Conservation (phyloP, 2,329 filamentous ascomycete genomes). For the Fusarium coffeatum region DNA sequence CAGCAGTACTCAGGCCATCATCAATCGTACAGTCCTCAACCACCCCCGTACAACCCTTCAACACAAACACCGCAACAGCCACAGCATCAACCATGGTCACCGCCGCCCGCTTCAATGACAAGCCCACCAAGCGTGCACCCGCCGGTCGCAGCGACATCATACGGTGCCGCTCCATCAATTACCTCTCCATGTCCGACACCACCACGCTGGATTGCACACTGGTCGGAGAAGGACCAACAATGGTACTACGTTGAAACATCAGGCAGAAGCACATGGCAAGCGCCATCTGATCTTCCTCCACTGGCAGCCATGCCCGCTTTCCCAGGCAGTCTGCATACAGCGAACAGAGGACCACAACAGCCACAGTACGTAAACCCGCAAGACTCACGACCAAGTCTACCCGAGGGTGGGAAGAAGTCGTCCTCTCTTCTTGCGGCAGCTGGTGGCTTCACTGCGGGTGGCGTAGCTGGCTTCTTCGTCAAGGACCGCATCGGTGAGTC, state of each 20-base stretch:
- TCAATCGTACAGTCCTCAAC: background rate
- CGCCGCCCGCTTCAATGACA: background rate
- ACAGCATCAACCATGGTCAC: background rate
- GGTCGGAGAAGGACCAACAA: conserved; percentile 32
- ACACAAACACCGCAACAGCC: background rate
- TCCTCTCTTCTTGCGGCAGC: conserved; percentile 14
- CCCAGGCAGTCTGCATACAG: background rate
- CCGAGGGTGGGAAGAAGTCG: conserved; percentile 2
- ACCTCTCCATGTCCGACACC: conserved; percentile 7
- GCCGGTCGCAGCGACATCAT: background rate
- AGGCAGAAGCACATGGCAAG: conserved; percentile 16
- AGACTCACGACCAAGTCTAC: background rate
- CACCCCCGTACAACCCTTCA: background rate
- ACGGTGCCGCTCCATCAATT: background rate
- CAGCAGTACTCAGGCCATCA: background rate
- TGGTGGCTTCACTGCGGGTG: conserved; percentile 30
- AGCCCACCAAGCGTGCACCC: background rate
- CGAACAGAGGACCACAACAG: background rate
- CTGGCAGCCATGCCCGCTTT: conserved; percentile 26
- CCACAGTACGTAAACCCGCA: background rate
- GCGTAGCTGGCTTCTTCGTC: conserved; percentile 32
- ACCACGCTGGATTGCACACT: conserved; percentile 36
- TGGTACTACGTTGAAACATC: conserved; percentile 36
- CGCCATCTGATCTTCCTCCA: background rate
- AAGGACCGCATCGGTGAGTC: conserved; percentile 32